Conservation (phyloP, 768 basidiomycete genomes). For the Naganishia antarctica region DNA sequence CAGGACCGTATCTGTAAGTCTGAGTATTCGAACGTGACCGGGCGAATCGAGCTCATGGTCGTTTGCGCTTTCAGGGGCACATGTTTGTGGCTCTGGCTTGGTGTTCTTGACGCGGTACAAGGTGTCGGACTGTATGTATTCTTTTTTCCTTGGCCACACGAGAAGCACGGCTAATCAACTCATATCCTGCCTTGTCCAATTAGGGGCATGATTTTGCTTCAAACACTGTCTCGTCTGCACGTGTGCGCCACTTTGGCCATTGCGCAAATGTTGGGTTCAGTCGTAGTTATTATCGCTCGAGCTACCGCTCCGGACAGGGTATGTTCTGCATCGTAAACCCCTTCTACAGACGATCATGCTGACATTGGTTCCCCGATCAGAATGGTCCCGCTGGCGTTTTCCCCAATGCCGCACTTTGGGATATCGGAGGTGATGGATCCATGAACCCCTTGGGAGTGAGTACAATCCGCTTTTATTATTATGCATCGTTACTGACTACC, state of each 20-base stretch:
- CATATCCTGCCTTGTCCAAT: not conserved
- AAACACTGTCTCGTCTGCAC: conserved; percentile 85
- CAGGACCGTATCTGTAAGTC: conserved; percentile 69
- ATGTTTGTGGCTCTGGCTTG: conserved; percentile 89
- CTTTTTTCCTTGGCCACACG: no score
- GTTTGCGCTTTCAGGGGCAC: conserved; percentile 55
- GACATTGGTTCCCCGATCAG: not conserved
- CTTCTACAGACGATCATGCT: not conserved
- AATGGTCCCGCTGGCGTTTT: conserved; percentile 85
- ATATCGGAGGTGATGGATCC: conserved; percentile 57
- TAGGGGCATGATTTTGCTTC: conserved; percentile 35
- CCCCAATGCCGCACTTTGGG: conserved; percentile 87
- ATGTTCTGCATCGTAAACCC: conserved; percentile 20
- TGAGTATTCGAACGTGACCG: not conserved
- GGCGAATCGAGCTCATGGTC: not conserved
- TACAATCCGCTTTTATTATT: not conserved
- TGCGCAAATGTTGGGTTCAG: conserved; percentile 80
- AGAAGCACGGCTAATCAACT: no score
- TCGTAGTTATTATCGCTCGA: conserved; percentile 88
- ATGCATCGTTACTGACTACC: conserved; percentile 3
- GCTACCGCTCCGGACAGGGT: conserved; percentile 75
- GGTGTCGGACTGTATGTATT: conserved; percentile 85
- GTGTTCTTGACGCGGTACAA: conserved; percentile 87
- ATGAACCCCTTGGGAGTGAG: conserved; percentile 39
- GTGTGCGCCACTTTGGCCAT: conserved; percentile 89